Evolutionary conservation across 305 asterid species (phyloP).

Genomic region (Stenogyne calaminthoides): DNA sequence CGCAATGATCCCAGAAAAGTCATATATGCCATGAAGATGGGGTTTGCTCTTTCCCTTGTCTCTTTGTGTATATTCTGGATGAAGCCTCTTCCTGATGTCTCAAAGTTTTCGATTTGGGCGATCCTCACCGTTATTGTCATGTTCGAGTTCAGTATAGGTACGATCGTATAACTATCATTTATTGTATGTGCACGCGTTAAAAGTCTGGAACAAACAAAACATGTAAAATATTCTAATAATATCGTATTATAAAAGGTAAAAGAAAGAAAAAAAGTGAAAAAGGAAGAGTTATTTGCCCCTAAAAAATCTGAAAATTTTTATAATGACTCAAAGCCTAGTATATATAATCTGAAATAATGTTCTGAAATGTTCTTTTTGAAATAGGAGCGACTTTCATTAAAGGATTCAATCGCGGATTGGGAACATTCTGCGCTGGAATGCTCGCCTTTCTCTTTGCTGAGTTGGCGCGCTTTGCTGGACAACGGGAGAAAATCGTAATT

Average conservation of each 20-base stretch:
- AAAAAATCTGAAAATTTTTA: no score
- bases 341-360: no score
- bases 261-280: no score
- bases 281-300: no score
- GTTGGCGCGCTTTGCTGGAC: constrained; percentile 46
- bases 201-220: neutral
- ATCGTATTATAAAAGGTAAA: no score
- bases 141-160: constrained; percentile 73
- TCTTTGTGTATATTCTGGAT: constrained; percentile 51
- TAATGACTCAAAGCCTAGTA: no score
- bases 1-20: constrained; percentile 58
- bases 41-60: constrained; percentile 52
- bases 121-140: constrained; percentile 64
- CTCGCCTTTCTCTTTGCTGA: constrained; percentile 52
- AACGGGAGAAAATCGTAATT: constrained; percentile 43
- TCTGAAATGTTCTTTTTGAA: neutral
- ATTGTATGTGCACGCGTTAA: neutral
- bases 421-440: constrained; percentile 58
- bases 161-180: no score
- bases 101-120: constrained; percentile 62
- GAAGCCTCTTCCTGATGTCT: no score
- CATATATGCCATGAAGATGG: constrained; percentile 56
- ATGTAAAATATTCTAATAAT: no score
- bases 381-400: constrained; percentile 67
- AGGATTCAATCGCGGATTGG: constrained; percentile 70